These are phyloP conservation scores for Ordospora pajunii DNA, from an alignment of 371 early-diverging fungal species.

Conservation along the genomic window DNA sequence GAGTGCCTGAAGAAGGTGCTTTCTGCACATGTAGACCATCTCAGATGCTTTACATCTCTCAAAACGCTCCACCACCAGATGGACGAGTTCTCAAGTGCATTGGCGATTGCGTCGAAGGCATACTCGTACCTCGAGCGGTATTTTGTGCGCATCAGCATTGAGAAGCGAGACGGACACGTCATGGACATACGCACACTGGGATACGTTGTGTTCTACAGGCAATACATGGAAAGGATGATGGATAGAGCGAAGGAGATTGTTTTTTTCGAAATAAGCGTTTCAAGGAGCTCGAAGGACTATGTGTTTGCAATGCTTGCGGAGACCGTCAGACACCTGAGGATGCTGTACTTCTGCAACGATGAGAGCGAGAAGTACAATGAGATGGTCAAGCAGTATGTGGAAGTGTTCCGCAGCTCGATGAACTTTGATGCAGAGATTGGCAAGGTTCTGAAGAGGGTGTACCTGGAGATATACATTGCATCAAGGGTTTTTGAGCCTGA, in stretches of 20 bases:
- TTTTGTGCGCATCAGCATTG: slow-evolving; percentile 27
- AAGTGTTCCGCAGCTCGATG: not conserved
- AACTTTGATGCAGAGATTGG: slow-evolving; percentile 13
- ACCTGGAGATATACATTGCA: slow-evolving; percentile 25
- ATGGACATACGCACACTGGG: slow-evolving; percentile 16
- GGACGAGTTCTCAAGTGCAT: not conserved
- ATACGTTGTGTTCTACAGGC: slow-evolving; percentile 23
- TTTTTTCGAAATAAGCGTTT: slow-evolving; percentile 27
- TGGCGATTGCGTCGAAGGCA: not conserved
- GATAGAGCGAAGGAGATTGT: slow-evolving; percentile 18
- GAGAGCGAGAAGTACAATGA: not conserved
- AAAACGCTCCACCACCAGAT: not conserved
- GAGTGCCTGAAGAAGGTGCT: slow-evolving; percentile 7
- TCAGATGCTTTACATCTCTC: slow-evolving; percentile 12
- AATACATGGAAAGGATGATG: slow-evolving; percentile 30
- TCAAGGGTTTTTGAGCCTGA: slow-evolving; percentile 24
- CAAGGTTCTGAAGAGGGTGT: slow-evolving; percentile 16
- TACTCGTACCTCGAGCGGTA: slow-evolving; percentile 41
- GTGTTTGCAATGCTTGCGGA: not conserved
- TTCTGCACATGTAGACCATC: not conserved
- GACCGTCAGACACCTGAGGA: not conserved
- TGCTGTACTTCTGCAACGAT: slow-evolving; percentile 3
- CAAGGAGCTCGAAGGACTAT: not conserved
- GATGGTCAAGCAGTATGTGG: slow-evolving; percentile 21
- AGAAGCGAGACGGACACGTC: slow-evolving; percentile 5